Percentiles rank a stretch among this genome's conserved stretches.
phyloP scores from a whole-genome alignment of 306 rosid species.

The Vigna trinervia region DNA sequence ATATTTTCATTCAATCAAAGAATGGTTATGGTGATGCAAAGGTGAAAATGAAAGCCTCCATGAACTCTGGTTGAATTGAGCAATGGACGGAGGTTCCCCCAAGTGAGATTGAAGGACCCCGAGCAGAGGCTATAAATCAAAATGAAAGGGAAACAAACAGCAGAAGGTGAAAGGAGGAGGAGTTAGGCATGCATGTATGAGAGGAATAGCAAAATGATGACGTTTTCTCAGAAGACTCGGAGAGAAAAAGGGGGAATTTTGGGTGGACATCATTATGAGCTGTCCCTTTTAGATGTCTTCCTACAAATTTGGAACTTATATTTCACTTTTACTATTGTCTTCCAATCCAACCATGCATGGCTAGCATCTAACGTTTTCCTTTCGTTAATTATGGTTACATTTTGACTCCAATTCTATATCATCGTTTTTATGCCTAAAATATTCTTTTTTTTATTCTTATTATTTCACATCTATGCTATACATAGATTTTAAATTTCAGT shows the following conservation, averaged over 20 bases:
- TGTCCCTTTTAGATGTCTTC: conserved; percentile 41
- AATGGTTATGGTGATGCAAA: not conserved
- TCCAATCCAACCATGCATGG: conserved; percentile 21
- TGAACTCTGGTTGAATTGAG: not conserved
- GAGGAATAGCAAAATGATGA: conserved; percentile 40
- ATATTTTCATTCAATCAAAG: not conserved
- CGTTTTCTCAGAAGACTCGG: conserved; percentile 42
- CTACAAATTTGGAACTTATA: conserved; percentile 42
- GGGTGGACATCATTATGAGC: conserved; percentile 42
- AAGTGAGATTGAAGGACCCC: conserved; percentile 81
- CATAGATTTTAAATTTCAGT: not conserved
- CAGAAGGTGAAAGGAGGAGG: conserved; percentile 41
- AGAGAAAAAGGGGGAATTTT: conserved; percentile 47
- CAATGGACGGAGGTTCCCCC: conserved; percentile 69
- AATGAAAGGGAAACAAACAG: conserved; percentile 15
- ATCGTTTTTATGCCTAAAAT: not conserved
- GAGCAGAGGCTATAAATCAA: conserved; percentile 33
- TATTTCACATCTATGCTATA: not conserved
- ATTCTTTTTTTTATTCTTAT: too few species aligned
- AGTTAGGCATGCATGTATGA: conserved; percentile 45
- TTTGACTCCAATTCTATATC: conserved; percentile 35
- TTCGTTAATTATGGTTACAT: conserved; percentile 39
- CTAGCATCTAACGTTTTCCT: conserved; percentile 37
- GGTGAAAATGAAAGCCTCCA: not conserved
- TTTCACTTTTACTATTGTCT: conserved; percentile 36